phyloP scores from a whole-genome alignment of 2,329 filamentous ascomycete species.

The Trichoderma koningii region DNA sequence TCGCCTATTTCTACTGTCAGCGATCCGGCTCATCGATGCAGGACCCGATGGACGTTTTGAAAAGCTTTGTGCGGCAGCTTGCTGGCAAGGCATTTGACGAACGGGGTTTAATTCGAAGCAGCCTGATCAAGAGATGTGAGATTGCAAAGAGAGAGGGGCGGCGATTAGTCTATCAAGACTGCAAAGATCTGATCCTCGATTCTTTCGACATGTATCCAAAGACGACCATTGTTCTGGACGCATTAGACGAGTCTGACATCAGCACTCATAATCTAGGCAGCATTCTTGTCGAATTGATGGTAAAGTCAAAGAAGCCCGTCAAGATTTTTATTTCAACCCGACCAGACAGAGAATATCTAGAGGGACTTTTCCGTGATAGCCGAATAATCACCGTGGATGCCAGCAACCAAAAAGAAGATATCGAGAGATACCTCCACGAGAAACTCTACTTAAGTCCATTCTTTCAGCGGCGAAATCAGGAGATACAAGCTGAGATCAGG shows the following conservation, averaged over 20 bases:
- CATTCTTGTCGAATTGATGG: constrained; percentile 16
- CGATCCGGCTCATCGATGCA: constrained; percentile 24
- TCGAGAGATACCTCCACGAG: constrained; percentile 26
- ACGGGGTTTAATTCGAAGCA: not conserved
- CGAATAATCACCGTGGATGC: constrained; percentile 26
- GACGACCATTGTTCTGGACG: constrained; percentile 28
- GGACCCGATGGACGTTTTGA: constrained; percentile 26
- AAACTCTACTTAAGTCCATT: constrained; percentile 4
- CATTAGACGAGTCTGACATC: constrained; percentile 30
- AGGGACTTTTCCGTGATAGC: constrained; percentile 1
- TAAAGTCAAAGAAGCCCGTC: constrained; percentile 20
- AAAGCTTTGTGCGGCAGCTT: constrained; percentile 30
- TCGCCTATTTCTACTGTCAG: constrained; percentile 32
- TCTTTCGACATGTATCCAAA: constrained; percentile 18
- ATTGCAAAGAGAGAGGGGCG: constrained; percentile 5
- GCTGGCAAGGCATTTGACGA: not conserved
- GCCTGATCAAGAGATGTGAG: constrained; percentile 2
- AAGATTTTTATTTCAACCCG: constrained; percentile 31
- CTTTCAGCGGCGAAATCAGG: not conserved
- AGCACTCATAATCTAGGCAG: constrained; percentile 24
- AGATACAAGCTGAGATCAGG: not conserved
- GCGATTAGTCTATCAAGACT: constrained; percentile 22
- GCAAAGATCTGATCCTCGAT: constrained; percentile 23
- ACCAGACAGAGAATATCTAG: constrained; percentile 25
- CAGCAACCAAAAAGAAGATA: constrained; percentile 28